These are phyloP conservation scores for Saturnispora gosingensis DNA, from an alignment of 805 yeast species.

Conservation along the genomic window DNA sequence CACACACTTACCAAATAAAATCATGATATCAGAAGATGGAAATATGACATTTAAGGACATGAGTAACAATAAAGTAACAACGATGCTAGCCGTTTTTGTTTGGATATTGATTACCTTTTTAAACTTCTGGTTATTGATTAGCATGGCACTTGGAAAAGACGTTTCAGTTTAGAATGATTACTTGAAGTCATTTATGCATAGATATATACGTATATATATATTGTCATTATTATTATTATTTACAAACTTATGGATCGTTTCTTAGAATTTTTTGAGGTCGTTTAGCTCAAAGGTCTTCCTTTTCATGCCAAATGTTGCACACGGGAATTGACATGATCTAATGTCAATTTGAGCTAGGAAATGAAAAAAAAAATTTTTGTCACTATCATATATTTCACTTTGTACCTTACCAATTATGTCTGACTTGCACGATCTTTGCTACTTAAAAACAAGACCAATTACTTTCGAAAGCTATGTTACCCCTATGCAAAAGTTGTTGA, in stretches of 20 bases:
- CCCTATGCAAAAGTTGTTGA: slow-evolving; percentile 37
- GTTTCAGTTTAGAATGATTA: slow-evolving; percentile 17
- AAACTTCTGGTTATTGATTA: slow-evolving; percentile 55
- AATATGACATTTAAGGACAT: slow-evolving; percentile 40
- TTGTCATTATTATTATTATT: neutral
- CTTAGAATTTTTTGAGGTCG: neutral
- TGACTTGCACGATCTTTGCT: slow-evolving; percentile 61
- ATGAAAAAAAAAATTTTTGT: neutral
- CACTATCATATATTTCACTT: neutral
- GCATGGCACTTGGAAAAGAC: slow-evolving; percentile 28
- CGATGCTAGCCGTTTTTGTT: slow-evolving; percentile 45
- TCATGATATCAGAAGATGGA: slow-evolving; percentile 6
- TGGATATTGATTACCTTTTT: slow-evolving; percentile 67
- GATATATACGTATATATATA: neutral
- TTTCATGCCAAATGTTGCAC: too few relatives aligned
- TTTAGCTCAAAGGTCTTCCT: too few relatives aligned
- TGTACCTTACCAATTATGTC: slow-evolving; percentile 36
- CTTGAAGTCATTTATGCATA: neutral
- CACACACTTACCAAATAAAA: neutral
- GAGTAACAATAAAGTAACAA: slow-evolving; percentile 54
- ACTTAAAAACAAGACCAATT: slow-evolving; percentile 43
- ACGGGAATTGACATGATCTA: too few relatives aligned
- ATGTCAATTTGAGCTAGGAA: too few relatives aligned
- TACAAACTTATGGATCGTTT: neutral
- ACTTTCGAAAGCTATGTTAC: slow-evolving; percentile 32